These are phyloP conservation scores for Tulasnella sp. DNA, from an alignment of 768 basidiomycete genomes.

Conservation along the genomic window DNA sequence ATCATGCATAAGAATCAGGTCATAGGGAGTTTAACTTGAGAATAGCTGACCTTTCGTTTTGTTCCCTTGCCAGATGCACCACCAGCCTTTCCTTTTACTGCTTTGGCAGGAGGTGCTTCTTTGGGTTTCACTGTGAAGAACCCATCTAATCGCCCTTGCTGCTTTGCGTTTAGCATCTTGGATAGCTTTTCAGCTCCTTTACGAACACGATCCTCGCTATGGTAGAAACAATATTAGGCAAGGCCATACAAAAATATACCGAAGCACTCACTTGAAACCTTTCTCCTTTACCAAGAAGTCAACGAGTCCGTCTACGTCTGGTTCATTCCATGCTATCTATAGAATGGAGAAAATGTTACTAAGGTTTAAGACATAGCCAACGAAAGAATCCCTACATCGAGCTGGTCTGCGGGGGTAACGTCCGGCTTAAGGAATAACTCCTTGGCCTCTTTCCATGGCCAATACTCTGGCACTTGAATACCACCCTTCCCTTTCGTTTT, in stretches of 20 bases:
- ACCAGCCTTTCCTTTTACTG: slow-evolving; percentile 19
- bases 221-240: slow-evolving; percentile 10
- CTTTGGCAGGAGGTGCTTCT: slow-evolving; percentile 17
- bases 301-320: slow-evolving; percentile 85
- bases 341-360: background rate
- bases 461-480: slow-evolving; percentile 75
- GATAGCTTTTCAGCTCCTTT: slow-evolving; percentile 88
- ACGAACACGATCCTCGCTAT: slow-evolving; percentile 89
- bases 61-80: slow-evolving; percentile 25
- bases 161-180: slow-evolving; percentile 77
- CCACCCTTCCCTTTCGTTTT: slow-evolving; percentile 55
- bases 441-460: slow-evolving; percentile 96
- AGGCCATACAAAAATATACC: background rate
- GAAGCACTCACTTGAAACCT: slow-evolving; percentile 74
- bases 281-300: slow-evolving; percentile 90
- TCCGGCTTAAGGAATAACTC: slow-evolving; percentile 81
- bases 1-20: background rate
- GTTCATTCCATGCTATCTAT: slow-evolving; percentile 87
- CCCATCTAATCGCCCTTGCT: slow-evolving; percentile 90
- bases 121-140: slow-evolving; percentile 76
- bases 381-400: slow-evolving; percentile 47
- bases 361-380: background rate
- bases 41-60: slow-evolving; percentile 40
- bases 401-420: slow-evolving; percentile 68
- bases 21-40: background rate